Evolutionary conservation across 2,329 filamentous ascomycete species (phyloP).

Genomic region (Apiospora sp.): DNA sequence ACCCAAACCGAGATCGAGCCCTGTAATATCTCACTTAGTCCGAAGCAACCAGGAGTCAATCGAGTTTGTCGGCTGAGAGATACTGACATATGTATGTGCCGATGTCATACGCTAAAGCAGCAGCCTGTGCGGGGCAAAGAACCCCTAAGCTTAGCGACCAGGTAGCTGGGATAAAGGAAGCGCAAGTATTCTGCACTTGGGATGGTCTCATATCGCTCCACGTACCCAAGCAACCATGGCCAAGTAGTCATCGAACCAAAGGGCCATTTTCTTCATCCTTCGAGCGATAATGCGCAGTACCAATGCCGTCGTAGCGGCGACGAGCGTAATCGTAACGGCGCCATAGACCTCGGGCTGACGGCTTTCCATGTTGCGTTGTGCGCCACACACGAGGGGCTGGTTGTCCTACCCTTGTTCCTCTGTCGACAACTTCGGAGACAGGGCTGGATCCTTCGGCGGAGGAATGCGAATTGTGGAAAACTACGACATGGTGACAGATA

Average conservation of each 20-base stretch:
- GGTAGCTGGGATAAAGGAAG: not conserved
- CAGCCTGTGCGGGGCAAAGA: not conserved
- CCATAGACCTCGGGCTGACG: constrained; percentile 6
- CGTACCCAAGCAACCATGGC: constrained; percentile 12
- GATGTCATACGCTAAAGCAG: constrained; percentile 14
- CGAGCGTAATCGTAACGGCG: not conserved
- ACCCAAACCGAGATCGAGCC: constrained; percentile 21
- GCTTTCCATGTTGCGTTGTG: constrained; percentile 4
- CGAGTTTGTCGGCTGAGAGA: too few species aligned
- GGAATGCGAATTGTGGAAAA: not conserved
- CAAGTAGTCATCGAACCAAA: constrained; percentile 20
- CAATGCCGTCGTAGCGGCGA: not conserved
- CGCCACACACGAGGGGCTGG: not conserved
- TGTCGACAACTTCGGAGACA: not conserved
- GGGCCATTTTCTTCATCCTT: not conserved
- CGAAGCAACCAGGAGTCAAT: too few species aligned
- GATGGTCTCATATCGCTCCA: not conserved
- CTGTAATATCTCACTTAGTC: not conserved
- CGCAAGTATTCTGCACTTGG: not conserved
- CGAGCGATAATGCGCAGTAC: constrained; percentile 1
- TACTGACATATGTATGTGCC: constrained; percentile 16
- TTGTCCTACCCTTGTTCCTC: not conserved
- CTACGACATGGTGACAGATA: not conserved
- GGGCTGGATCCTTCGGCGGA: not conserved
- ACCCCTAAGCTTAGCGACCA: not conserved